Percentiles rank a stretch among this genome's conserved stretches.
Conservation (phyloP, 805 yeast genomes). For the Ogataea ramenticola region DNA sequence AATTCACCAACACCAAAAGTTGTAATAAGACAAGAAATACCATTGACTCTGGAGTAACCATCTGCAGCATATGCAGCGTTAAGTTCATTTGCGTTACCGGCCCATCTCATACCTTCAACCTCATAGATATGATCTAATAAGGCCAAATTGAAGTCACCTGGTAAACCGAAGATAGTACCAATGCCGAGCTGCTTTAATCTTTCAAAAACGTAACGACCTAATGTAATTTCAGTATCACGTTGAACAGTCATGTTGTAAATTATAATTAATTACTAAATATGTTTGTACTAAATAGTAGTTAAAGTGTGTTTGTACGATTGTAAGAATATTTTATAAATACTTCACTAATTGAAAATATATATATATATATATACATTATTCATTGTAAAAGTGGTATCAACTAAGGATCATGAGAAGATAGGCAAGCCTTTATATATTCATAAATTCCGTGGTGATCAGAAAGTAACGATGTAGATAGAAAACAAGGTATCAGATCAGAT, state of each 20-base stretch:
- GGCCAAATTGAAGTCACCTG: conserved; percentile 68
- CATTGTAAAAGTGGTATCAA: too few relatives aligned
- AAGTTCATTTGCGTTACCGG: conserved; percentile 77
- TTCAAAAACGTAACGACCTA: conserved; percentile 69
- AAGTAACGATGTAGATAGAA: too few relatives aligned
- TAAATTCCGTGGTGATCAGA: too few relatives aligned
- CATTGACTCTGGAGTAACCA: conserved; percentile 73
- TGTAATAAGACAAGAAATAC: conserved; percentile 61
- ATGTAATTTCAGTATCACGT: conserved; percentile 30
- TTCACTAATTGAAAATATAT: too few relatives aligned
- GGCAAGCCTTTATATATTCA: too few relatives aligned
- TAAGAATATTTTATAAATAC: too few relatives aligned
- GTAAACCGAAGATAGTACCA: conserved; percentile 62
- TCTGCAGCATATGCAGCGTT: conserved; percentile 82
- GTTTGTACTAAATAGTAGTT: too few relatives aligned
- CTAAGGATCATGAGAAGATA: too few relatives aligned
- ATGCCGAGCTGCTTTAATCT: conserved; percentile 63
- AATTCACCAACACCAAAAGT: conserved; percentile 83
- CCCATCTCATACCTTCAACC: conserved; percentile 70
- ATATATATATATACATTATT: too few relatives aligned
- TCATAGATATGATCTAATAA: conserved; percentile 61
- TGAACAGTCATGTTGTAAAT: conserved; percentile 1
- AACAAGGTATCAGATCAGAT: too few relatives aligned
- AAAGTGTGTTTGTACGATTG: too few relatives aligned
- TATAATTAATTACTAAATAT: too few relatives aligned